Conservation (phyloP, 257 asterid species). For the Thymus mandschuricus region DNA sequence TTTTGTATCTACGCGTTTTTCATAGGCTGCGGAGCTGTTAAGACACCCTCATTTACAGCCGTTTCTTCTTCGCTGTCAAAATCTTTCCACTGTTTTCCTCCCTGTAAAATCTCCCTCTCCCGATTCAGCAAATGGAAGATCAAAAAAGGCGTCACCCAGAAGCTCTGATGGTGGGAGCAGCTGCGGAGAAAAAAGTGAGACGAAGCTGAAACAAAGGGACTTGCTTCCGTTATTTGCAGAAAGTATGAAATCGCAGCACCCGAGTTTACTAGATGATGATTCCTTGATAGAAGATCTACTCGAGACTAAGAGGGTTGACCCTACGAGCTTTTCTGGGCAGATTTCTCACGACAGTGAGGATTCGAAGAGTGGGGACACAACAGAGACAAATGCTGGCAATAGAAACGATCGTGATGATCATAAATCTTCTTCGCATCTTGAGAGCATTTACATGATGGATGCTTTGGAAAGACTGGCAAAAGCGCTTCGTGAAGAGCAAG, state of each 20-base stretch:
- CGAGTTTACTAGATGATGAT: constrained; percentile 43
- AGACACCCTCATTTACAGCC: constrained; percentile 92
- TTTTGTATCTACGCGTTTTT: background rate
- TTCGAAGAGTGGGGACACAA: constrained; percentile 64
- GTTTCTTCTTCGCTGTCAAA: constrained; percentile 75
- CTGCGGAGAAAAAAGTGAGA: constrained; percentile 43
- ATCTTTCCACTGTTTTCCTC: constrained; percentile 76
- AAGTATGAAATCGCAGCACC: constrained; percentile 44
- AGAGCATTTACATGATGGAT: constrained; percentile 37
- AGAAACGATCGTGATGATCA: constrained; percentile 46
- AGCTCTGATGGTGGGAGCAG: constrained; percentile 50
- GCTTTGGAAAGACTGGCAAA: constrained; percentile 41
- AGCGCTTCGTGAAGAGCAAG: constrained; percentile 42
- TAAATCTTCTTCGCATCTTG: constrained; percentile 51
- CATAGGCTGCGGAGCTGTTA: constrained; percentile 87
- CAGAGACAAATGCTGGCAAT: constrained; percentile 54
- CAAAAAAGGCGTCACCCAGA: constrained; percentile 54
- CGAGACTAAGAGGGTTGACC: constrained; percentile 80
- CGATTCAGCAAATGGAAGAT: constrained; percentile 49
- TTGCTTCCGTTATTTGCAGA: constrained; percentile 66
- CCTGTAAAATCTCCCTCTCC: constrained; percentile 96
- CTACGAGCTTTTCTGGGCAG: constrained; percentile 71
- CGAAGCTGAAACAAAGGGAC: constrained; percentile 50
- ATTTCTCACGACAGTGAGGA: constrained; percentile 64
- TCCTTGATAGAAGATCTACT: constrained; percentile 54